Base-by-base conservation (phyloP, 306 rosid genomes). In the Castanopsis chinensis region DNA sequence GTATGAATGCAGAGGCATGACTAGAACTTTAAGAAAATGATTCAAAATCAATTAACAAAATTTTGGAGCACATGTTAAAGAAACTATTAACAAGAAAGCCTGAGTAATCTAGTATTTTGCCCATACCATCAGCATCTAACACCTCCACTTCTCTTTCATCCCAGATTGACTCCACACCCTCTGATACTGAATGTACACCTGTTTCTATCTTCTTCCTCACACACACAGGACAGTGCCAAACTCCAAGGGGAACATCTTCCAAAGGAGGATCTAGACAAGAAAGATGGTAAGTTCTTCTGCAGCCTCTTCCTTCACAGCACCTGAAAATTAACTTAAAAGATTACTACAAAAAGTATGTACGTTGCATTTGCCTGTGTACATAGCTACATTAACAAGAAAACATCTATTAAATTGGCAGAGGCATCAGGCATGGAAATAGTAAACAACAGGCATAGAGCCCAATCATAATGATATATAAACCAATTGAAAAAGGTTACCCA, bases 221-320 rank as follows among this genome's bases (percentile, higher is more conserved):
- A 76, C 97, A 92, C 32, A 57, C 25, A 28, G 80, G 71, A 80
- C 97, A 92, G 69, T 89, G 83, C 97, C 97, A 92, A 81, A 74
- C 85, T 78, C 94, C 97, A 75, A 81, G 75, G 55, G 88, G 87
- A 81, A 82, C 82, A 81, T 76, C 82, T 64, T 71, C 86, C 84
- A 90, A 21, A 60, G 94, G 89, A 74, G 97, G 93, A 72, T 92
- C 85, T 71, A 90, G 88, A 86, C 97, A 92, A 73, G 92, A 88
- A 78, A 74, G 77, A 82, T 92, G 97, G 86, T 83, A 90, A 83
- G 81, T 81, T 78, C 86, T 69, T 75, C 75, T 58, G 84, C 97
- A 90, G 63, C 83, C 92, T 83, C 75, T 87, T 83, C 97, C 97
- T 70, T 83, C 80, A 56, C 97, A 92, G 85, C 85, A 86, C 80